Evolutionary conservation across 352 stramenopile genomes (phyloP), one percentile per base, ranked within the genome.

Genomic region (Globisporangium carolinianum): DNA sequence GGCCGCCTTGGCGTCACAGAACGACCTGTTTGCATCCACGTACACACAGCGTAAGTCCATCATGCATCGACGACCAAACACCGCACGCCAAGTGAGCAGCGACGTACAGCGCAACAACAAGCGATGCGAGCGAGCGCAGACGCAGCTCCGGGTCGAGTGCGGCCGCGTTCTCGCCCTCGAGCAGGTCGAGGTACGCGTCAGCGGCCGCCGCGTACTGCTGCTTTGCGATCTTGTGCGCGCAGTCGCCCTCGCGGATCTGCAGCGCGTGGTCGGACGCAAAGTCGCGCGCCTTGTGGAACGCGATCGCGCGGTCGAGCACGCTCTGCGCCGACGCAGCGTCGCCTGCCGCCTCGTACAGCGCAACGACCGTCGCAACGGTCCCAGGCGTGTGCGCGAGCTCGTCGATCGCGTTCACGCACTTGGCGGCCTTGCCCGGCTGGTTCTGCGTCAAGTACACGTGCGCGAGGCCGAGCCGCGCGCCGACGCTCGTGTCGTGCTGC

Each of bases 241-340:
- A 90, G 56, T 89, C 78, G 48, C 81, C 83, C 58, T 94, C 83
- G 48, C 80, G 79, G 61, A 93, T 76, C 67, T 86, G 81, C 68
- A 89, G 79, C 39, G 76, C 77, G 36, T 71, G 58, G 24, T 75
- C 63, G 12, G 79, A 89, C 36, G 69, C 73, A 60, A 75, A 86
- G 57, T 86, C 71, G n/a, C 58, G 35, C 37, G 68, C 58, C 59
- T 73, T 77, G 68, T 91, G 69, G 65, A 82, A 66, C 55, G 58
- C 68, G 35, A 91, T 49, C 4, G 82, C 77, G 11, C 60, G 62
- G 55, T 85, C 57, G 42, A 91, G 65, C 62, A 87, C 76, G 5
- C 52, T 41, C 60, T 84, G 75, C 0, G 76, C 79, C 6, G 76
- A 71, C 42, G 64, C 62, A 10, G 73, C 65, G 55, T 92, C 69